Percentiles rank a stretch among this genome's conserved stretches.
Evolutionary conservation across 1,284 basidiomycete genomes (phyloP).

Genomic region (Pholiota adiposa): DNA sequence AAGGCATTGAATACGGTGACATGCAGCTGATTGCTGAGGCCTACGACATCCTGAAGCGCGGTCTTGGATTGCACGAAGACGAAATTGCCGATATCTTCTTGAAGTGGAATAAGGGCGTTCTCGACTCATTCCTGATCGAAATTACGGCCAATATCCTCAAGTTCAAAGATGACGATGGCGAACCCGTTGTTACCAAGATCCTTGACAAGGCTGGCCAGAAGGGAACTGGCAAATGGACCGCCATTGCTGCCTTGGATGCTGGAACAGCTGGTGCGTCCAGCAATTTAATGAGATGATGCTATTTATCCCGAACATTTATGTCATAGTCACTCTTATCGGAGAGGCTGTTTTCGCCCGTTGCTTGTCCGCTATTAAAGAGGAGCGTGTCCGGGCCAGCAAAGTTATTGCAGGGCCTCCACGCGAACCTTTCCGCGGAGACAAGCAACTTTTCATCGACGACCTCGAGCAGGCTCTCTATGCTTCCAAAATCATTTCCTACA

Average conservation of each 20-base stretch:
- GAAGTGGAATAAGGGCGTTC: constrained; percentile 98
- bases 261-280: constrained; percentile 76
- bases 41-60: constrained; percentile 98
- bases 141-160: constrained; percentile 96
- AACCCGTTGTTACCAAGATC: constrained; percentile 91
- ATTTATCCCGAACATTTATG: neutral
- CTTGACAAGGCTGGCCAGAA: constrained; percentile 98
- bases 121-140: constrained; percentile 99
- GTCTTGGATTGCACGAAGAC: constrained; percentile 81
- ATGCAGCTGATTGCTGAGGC: constrained; percentile 99
- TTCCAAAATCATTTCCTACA: constrained; percentile 99
- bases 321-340: constrained; percentile 92
- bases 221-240: constrained; percentile 99
- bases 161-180: constrained; percentile 96
- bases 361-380: constrained; percentile 97
- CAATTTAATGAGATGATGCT: neutral
- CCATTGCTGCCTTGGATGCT: constrained; percentile 96
- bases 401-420: constrained; percentile 87
- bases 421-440: constrained; percentile 96
- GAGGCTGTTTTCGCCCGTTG: constrained; percentile 99
- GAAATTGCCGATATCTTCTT: constrained; percentile 92
- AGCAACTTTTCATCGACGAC: constrained; percentile 98
- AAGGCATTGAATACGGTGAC: constrained; percentile 99
- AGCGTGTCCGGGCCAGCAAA: constrained; percentile 94
- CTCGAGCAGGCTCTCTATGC: constrained; percentile 99